Percentiles rank a stretch among this genome's conserved stretches.
phyloP scores from a whole-genome alignment of 2,329 filamentous ascomycete species.

The Alternaria novae-zelandiae region DNA sequence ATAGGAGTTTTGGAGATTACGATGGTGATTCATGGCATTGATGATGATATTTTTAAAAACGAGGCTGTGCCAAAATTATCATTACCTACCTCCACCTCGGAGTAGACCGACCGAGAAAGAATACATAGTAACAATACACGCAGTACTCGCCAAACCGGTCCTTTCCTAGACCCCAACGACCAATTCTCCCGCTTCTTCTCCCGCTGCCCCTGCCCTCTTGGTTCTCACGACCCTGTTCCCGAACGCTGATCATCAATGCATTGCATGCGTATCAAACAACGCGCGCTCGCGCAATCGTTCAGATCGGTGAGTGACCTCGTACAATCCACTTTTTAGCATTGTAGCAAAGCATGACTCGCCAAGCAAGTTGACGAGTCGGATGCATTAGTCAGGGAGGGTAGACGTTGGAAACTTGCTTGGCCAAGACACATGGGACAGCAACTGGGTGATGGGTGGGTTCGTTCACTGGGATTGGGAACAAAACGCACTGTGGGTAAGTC shows the following conservation, averaged over 20 bases:
- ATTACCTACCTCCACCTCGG: not conserved
- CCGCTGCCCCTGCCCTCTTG: not conserved
- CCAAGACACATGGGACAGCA: not conserved
- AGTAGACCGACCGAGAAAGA: not conserved
- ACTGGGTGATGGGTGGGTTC: conserved; percentile 1
- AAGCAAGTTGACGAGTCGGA: not conserved
- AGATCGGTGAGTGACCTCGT: conserved; percentile 1
- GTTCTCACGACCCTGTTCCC: not conserved
- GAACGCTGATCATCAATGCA: not conserved
- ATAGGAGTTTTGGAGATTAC: not conserved
- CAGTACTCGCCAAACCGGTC: not conserved
- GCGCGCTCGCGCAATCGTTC: not conserved
- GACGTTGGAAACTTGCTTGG: conserved; percentile 1
- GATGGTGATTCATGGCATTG: not conserved
- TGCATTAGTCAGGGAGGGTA: not conserved
- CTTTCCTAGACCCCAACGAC: not conserved
- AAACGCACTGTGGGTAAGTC: not conserved
- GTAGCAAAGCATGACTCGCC: not conserved
- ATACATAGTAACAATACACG: not conserved
- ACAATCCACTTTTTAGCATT: not conserved
- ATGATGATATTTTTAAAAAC: not conserved
- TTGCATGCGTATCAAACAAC: not conserved
- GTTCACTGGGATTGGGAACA: not conserved
- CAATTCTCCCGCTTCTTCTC: conserved; percentile 1
- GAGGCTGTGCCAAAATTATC: not conserved